Evolutionary conservation across 148 eudicot species (phyloP).

Genomic region (Pouteria glomerata): DNA sequence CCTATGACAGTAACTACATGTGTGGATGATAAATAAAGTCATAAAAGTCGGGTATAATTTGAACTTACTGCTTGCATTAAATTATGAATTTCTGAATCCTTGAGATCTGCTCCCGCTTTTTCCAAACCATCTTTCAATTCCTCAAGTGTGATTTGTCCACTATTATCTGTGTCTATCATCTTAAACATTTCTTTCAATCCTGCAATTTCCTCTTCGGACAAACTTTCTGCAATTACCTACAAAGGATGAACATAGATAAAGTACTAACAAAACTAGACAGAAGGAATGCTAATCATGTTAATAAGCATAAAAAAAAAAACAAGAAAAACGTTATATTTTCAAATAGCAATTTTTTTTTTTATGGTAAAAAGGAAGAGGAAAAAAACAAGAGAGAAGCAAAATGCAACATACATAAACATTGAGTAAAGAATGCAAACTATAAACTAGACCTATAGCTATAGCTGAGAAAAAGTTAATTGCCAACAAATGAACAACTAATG

Average conservation of each 20-base stretch:
- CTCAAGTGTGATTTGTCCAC: conserved; percentile 73
- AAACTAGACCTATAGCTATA: neutral
- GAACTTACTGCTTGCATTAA: conserved; percentile 69
- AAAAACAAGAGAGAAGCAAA: neutral
- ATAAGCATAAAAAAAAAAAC: neutral
- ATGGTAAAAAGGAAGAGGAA: neutral
- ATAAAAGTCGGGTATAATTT: neutral
- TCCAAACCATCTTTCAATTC: conserved; percentile 67
- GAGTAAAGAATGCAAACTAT: no score
- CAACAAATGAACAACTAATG: neutral
- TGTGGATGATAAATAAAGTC: neutral
- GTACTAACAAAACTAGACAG: neutral
- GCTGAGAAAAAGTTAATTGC: neutral
- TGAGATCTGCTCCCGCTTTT: conserved; percentile 65
- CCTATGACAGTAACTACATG: neutral
- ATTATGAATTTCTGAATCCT: conserved; percentile 52
- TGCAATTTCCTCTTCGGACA: conserved; percentile 80
- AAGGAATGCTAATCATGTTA: neutral
- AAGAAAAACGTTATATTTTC: neutral
- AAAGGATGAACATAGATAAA: conserved; percentile 5
- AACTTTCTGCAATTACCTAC: conserved; percentile 72
- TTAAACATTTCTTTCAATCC: conserved; percentile 74
- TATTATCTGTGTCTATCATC: conserved; percentile 70
- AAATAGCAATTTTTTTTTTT: neutral
- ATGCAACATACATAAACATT: neutral